phyloP scores from a whole-genome alignment of 306 rosid genomes.

The Malus sieversii region DNA sequence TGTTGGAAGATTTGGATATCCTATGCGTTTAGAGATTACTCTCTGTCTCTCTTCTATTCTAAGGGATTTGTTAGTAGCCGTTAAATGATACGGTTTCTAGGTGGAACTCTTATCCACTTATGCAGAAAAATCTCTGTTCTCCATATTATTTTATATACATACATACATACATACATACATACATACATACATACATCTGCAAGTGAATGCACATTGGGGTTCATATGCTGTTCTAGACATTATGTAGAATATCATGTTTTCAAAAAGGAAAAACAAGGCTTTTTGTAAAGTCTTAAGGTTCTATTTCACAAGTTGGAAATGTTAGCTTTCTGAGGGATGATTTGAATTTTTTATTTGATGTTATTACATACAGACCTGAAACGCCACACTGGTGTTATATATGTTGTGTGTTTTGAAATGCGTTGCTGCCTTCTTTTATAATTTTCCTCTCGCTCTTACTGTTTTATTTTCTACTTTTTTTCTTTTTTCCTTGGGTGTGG shows the following conservation, averaged over 20 bases:
- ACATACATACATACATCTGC: neutral
- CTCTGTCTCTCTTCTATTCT: too few species aligned
- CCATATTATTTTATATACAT: neutral
- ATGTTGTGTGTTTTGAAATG: neutral
- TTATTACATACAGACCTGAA: neutral
- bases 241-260: neutral
- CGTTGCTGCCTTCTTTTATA: neutral
- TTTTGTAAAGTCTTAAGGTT: neutral
- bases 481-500: neutral
- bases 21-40: neutral
- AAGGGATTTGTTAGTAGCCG: too few species aligned
- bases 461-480: neutral
- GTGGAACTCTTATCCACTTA: too few species aligned
- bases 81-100: too few species aligned
- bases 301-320: neutral
- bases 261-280: neutral
- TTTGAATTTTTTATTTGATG: neutral
- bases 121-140: too few species aligned
- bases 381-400: neutral
- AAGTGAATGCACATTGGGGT: neutral
- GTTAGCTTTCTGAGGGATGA: neutral
- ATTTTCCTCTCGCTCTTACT: neutral
- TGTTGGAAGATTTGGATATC: neutral
- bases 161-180: neutral
- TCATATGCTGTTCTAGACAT: neutral